Evolutionary conservation across 768 basidiomycete species (phyloP).

Genomic region (button mushroom (Agaricus bisporus)): DNA sequence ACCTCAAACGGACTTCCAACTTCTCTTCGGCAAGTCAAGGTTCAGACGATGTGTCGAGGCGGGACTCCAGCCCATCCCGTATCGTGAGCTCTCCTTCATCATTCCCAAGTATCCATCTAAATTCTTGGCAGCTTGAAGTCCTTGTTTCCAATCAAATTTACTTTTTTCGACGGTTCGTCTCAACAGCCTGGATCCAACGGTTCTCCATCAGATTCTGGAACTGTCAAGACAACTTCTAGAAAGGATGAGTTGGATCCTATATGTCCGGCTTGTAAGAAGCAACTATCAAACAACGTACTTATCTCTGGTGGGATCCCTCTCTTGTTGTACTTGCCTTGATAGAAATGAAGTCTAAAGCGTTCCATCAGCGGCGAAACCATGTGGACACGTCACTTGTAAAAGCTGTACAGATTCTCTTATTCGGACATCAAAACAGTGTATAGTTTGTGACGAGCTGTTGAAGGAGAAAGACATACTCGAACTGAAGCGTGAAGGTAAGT

Average conservation of each 20-base stretch:
- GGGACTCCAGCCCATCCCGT: conserved; percentile 74
- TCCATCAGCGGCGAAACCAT: conserved; percentile 68
- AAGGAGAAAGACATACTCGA: conserved; percentile 73
- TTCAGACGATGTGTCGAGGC: conserved; percentile 86
- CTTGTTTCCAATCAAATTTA: conserved; percentile 77
- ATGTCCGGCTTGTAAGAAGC: conserved; percentile 86
- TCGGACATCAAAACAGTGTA: conserved; percentile 71
- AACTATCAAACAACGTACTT: conserved; percentile 70
- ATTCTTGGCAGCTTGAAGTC: conserved; percentile 63
- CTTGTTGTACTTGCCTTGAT: not conserved
- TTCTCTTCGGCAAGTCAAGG: conserved; percentile 72
- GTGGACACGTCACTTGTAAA: conserved; percentile 89
- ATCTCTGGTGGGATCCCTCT: conserved; percentile 51
- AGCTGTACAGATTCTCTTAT: conserved; percentile 88
- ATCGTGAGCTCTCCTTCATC: conserved; percentile 40
- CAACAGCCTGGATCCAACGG: conserved; percentile 30
- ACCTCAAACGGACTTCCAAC: conserved; percentile 53
- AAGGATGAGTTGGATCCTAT: conserved; percentile 54
- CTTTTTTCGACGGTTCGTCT: conserved; percentile 37
- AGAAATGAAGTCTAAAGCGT: not conserved
- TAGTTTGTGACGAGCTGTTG: conserved; percentile 72
- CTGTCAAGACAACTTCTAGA: conserved; percentile 1
- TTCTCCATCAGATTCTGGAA: conserved; percentile 27
- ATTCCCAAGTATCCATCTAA: conserved; percentile 5
- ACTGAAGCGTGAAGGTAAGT: conserved; percentile 81